Evolutionary conservation across 2,329 filamentous ascomycete species (phyloP), one percentile per base, ranked within the genome.

Genomic region (Aspergillus terreus): DNA sequence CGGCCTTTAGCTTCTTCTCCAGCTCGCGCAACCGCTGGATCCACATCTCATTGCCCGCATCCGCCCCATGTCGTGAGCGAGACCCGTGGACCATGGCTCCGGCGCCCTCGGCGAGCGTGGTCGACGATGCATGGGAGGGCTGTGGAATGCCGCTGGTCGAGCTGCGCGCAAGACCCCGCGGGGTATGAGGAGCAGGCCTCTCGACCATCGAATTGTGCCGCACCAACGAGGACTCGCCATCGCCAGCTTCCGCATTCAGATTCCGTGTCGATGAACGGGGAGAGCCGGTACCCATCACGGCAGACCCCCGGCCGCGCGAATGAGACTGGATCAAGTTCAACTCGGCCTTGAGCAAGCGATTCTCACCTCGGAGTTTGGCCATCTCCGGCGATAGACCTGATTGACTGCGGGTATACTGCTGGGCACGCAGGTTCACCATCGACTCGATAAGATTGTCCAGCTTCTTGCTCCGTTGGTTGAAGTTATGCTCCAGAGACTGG

Each of bases 1-100:
- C 94, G 43, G 88, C 85, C 70, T 96, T 95, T 15, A 99, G 78
- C 61, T 95, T 84, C 58, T 86, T 82, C 76, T 99, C 94, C 60
- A 97, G 76, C 66, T 97, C 92, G 51, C 90, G 84, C 32, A 97
- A 78, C 6, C 94, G 78, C 57, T 95, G 82, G 58, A 95, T 84
- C 90, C 90, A 96, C 59, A 87, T 83, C 58, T 69, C 65, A 35
- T 88, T 86, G 60, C 92, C 87, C 36, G 77, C 63, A 9, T 72
- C 66, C 57, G 56, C 62, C 30, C 54, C 51, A 4, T 58, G 53
- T 19, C 59, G 58, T 42, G 61, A 56, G 47, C 62, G 65, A 21
- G 61, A 50, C 27, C 57, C 60, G 27, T 57, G 59, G 23, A 61
- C 52, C 51, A 68, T 57, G 9, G 64, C 59, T 14, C 64, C 62